Evolutionary conservation across 352 stramenopile species (phyloP), one percentile per base, ranked within the genome.

Genomic region (Globisporangium middletonii): DNA sequence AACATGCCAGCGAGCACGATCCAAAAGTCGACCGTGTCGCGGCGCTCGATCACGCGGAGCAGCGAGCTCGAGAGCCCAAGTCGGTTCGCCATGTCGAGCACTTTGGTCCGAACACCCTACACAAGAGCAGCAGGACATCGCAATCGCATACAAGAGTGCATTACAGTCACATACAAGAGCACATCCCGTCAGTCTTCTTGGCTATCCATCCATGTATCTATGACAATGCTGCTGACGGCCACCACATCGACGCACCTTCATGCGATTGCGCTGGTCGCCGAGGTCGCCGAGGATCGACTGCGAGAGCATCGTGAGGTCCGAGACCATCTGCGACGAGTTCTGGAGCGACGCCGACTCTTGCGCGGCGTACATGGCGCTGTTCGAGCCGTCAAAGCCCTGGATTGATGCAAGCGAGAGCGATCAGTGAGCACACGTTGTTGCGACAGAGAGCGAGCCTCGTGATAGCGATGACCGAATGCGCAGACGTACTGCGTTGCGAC

Each of bases 1-100:
- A 90, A 27, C 80, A 95, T 95, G 13, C 86, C 86, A 11, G 63
- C 80, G 33, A 89, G 68, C 2, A 94, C 85, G 54, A 94, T 92
- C 85, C 82, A 93, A 44, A 87, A 89, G 56, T 93, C 85, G 30
- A 90, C 77, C 2, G 79, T 87, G 55, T 94, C 85, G 55, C 85
- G 75, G 28, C 83, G 65, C 59, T 94, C 86, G 44, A 95, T 92
- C 33, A 92, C 75, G 11, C 83, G 81, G 60, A 95, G 61, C 38
- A 95, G 60, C 46, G 82, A 92, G 43, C 80, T 92, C 4, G 83
- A 93, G 23, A 95, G 68, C 2, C 86, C 86, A 35, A 95, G 71
- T 53, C 78, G 69, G 67, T 91, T 93, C n/a, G 84, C 80, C 48
- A 94, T 88, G 53, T 93, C 85, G 27, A 92, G 59, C 46, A 90